These are phyloP conservation scores for Melampsora americana DNA, from an alignment of 1,284 basidiomycete genomes.

Conservation along the genomic window DNA sequence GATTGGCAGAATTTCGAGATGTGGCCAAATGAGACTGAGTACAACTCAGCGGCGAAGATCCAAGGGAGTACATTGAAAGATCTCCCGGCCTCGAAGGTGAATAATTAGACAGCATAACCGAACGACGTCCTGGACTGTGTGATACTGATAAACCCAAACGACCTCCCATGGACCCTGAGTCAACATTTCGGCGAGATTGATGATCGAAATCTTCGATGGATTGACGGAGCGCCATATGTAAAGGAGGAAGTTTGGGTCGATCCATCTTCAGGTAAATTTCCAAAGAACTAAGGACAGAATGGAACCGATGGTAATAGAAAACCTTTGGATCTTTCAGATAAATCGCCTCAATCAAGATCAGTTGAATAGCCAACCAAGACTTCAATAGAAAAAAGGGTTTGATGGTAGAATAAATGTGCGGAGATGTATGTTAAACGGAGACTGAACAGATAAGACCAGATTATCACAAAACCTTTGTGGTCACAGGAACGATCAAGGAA, in stretches of 20 bases:
- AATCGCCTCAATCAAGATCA: too few relatives aligned
- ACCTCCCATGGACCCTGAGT: background rate
- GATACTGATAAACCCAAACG: background rate
- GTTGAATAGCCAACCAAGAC: too few relatives aligned
- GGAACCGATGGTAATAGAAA: too few relatives aligned
- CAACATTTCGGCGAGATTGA: background rate
- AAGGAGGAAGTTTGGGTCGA: constrained; percentile 35
- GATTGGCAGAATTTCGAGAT: background rate
- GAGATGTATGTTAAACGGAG: too few relatives aligned
- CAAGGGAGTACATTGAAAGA: constrained; percentile 39
- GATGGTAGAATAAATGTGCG: too few relatives aligned
- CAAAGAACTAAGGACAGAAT: too few relatives aligned
- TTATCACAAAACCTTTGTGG: too few relatives aligned
- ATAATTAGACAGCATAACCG: background rate
- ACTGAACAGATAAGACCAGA: too few relatives aligned
- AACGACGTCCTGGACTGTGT: background rate
- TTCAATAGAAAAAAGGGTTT: too few relatives aligned
- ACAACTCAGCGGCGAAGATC: background rate
- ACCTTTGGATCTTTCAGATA: too few relatives aligned
- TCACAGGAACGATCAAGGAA: too few relatives aligned
- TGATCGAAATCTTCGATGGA: constrained; percentile 1
- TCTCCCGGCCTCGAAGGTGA: constrained; percentile 6
- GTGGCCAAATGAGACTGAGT: background rate
- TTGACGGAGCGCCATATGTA: constrained; percentile 23
- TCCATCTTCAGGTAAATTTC: constrained; percentile 3